phyloP scores from a whole-genome alignment of 2,329 filamentous ascomycete genomes.

The Alternaria brassicicola region DNA sequence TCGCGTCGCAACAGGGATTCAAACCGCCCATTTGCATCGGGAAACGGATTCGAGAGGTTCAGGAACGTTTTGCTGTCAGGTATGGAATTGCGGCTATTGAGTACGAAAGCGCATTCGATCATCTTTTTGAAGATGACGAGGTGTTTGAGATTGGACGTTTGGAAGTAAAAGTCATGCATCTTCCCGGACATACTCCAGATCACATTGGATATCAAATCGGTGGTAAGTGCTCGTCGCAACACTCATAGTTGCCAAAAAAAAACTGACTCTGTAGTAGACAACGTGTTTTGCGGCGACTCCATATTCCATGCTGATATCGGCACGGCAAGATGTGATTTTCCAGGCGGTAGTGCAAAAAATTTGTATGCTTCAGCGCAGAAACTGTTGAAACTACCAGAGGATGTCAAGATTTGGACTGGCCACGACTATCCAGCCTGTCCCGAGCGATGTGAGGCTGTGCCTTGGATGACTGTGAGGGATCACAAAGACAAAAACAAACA shows the following conservation, averaged over 20 bases:
- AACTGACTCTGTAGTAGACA: conserved; percentile 14
- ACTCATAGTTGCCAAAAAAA: neutral
- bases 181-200: conserved; percentile 67
- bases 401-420: conserved; percentile 43
- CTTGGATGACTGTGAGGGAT: conserved; percentile 45
- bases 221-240: conserved; percentile 9
- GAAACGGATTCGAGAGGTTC: conserved; percentile 59
- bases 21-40: conserved; percentile 62
- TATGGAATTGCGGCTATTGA: conserved; percentile 57
- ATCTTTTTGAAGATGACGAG: conserved; percentile 61
- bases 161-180: conserved; percentile 56
- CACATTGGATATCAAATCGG: conserved; percentile 65
- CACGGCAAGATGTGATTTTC: conserved; percentile 45
- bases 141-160: conserved; percentile 59
- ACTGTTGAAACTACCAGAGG: conserved; percentile 34
- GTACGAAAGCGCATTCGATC: conserved; percentile 58
- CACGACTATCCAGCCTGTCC: conserved; percentile 44
- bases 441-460: conserved; percentile 25
- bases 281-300: conserved; percentile 48
- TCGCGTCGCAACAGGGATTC: conserved; percentile 43
- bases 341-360: conserved; percentile 37
- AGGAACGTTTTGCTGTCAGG: conserved; percentile 56
- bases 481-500: conserved; percentile 48
- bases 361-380: conserved; percentile 39
- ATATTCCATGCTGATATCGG: conserved; percentile 46